A percentile compares a stretch with the other conserved stretches of the same genome.
Evolutionary conservation across 1,284 basidiomycete genomes (phyloP).

Genomic region (Singerocomus inundabilis): DNA sequence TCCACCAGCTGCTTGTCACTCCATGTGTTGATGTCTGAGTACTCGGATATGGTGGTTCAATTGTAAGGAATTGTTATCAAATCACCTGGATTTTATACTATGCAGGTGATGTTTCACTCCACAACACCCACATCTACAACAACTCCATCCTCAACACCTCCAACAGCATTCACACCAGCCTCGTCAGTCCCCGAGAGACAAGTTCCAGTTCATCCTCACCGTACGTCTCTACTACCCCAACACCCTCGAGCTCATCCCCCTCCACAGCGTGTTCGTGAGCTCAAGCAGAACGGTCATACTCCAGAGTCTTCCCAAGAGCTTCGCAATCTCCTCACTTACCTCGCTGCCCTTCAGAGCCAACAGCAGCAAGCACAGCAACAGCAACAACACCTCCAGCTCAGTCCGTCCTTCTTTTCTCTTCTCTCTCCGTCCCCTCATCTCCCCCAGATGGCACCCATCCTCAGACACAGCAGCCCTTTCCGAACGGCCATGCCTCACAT

Average conservation of each 20-base stretch:
- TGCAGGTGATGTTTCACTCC: too few relatives aligned
- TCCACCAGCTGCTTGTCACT: too few relatives aligned
- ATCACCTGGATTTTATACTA: too few relatives aligned
- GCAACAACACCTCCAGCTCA: conserved; percentile 30
- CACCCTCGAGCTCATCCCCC: background rate
- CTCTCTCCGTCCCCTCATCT: conserved; percentile 9
- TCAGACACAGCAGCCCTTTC: conserved; percentile 20
- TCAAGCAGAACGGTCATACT: conserved; percentile 33
- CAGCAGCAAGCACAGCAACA: conserved; percentile 33
- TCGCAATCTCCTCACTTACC: conserved; percentile 25
- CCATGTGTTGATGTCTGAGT: too few relatives aligned
- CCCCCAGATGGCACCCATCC: conserved; percentile 25
- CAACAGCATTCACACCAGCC: conserved; percentile 13
- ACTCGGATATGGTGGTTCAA: too few relatives aligned
- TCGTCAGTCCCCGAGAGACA: conserved; percentile 25
- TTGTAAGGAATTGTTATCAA: too few relatives aligned
- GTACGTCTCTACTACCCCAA: conserved; percentile 6
- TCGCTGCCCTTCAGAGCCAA: conserved; percentile 27
- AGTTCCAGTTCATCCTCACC: conserved; percentile 22
- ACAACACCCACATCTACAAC: conserved; percentile 19
- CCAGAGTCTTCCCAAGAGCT: conserved; percentile 33
- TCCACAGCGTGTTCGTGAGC: conserved; percentile 30
- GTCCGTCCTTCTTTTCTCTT: conserved; percentile 20
- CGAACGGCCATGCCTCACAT: conserved; percentile 26
- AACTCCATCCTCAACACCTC: conserved; percentile 6